A percentile compares a stretch with the other conserved stretches of the same genome.
These are phyloP conservation scores for Coemansia sp. DNA, from an alignment of 371 early-diverging fungal species.

Conservation along the genomic window DNA sequence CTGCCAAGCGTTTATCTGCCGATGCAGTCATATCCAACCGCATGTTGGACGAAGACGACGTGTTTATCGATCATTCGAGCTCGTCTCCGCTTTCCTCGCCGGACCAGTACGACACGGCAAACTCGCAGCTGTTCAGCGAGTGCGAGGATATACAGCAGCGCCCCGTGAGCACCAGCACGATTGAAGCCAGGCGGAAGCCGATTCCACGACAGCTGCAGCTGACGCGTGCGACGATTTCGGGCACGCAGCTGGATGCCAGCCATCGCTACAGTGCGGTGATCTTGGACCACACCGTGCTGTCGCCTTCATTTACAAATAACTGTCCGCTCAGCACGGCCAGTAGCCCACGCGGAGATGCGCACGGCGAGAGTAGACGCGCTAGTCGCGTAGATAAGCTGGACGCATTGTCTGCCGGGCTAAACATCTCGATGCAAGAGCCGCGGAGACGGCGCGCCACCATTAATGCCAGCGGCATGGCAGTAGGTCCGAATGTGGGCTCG, in stretches of 20 bases:
- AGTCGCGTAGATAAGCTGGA: background rate
- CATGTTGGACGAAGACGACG: slow-evolving; percentile 2
- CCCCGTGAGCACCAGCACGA: background rate
- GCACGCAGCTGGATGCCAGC: background rate
- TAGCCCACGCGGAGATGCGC: background rate
- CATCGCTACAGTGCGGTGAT: background rate
- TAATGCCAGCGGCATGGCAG: slow-evolving; percentile 8
- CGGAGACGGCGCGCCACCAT: background rate
- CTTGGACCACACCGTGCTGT: background rate
- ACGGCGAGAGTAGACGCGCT: background rate
- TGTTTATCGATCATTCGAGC: background rate
- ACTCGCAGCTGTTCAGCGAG: slow-evolving; percentile 16
- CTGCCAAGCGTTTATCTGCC: slow-evolving; percentile 4
- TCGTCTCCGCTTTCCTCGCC: background rate
- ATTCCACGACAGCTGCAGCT: slow-evolving; percentile 9
- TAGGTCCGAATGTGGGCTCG: slow-evolving; percentile 38
- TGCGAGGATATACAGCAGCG: background rate
- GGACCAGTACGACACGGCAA: slow-evolving; percentile 14
- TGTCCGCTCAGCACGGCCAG: background rate
- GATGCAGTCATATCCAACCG: background rate
- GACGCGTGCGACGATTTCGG: background rate
- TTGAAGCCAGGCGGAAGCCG: slow-evolving; percentile 4
- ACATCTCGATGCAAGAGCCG: background rate
- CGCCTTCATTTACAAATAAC: background rate
- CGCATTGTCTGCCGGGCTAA: background rate